Percentiles rank a stretch among this genome's conserved stretches.
Conservation (phyloP, 345 rosid species). For the Boechera divaricarpa region DNA sequence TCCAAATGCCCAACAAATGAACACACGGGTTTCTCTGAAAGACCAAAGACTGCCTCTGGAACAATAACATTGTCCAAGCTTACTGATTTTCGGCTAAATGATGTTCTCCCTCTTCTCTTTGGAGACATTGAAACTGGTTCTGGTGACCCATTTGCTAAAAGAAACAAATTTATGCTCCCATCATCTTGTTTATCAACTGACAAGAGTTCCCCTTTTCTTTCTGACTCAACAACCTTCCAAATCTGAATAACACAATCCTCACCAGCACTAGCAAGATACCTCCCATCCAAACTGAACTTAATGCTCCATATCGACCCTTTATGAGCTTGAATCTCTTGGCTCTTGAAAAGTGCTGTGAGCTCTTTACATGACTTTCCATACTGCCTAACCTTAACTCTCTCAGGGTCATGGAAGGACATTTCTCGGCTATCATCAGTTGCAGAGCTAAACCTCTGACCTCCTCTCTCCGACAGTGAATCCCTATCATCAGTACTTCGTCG, state of each 20-base stretch:
- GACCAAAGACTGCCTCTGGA: constrained; percentile 81
- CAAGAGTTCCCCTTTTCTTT: constrained; percentile 83
- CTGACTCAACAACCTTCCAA: constrained; percentile 78
- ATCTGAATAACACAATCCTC: constrained; percentile 88
- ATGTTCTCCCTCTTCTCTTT: constrained; percentile 73
- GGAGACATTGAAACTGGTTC: constrained; percentile 69
- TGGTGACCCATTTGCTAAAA: constrained; percentile 77
- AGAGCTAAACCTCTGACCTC: constrained; percentile 89
- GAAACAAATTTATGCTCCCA: constrained; percentile 58
- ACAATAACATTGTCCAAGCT: constrained; percentile 71
- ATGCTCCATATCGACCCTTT: constrained; percentile 90
- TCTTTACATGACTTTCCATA: constrained; percentile 87
- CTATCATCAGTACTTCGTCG: constrained; percentile 86
- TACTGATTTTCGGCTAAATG: constrained; percentile 77
- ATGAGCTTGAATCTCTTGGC: constrained; percentile 94
- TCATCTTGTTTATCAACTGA: constrained; percentile 73
- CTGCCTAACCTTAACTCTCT: constrained; percentile 87
- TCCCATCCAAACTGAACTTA: constrained; percentile 90
- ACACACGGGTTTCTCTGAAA: constrained; percentile 81
- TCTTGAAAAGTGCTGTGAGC: constrained; percentile 76
- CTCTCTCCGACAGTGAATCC: constrained; percentile 85
- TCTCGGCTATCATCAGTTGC: constrained; percentile 98
- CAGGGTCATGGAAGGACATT: constrained; percentile 77
- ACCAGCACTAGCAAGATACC: constrained; percentile 91
- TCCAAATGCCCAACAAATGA: constrained; percentile 78